Base-by-base conservation (phyloP, 2,329 filamentous ascomycete genomes). In the Fusarium nurragi region DNA sequence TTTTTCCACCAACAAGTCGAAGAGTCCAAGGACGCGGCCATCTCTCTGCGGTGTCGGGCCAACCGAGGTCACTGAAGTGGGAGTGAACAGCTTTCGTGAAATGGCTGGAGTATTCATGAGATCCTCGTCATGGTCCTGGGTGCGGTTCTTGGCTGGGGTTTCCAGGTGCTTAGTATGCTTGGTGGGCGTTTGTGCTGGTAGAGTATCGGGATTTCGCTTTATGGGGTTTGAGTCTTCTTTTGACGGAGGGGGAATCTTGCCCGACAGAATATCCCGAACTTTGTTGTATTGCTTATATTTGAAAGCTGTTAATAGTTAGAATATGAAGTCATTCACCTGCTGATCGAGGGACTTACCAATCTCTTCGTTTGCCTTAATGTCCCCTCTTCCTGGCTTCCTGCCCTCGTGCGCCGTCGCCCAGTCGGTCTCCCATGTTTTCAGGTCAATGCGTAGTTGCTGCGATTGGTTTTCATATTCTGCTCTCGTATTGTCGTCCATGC, bases 1-100 rank as follows among this genome's bases (percentile, higher is more conserved):
- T 38, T 80, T 79, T 54, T 85, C 81, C 23, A 81, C 78, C 9
- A 93, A 78, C 12, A 90, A 77, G 72, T 94, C 92, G 73, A 95
- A 95, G 18, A 95, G 78, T 6, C 92, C 91, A 4, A 95, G 81
- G 1, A 93, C 88, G 19, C 86, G 86, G 25, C 92, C 92, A 74
- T 94, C 90, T 61, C 88, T 87, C 71, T 94, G 92, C 4, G 92
- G 92, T 13, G 92, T 95, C 2, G 92, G 92, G 4, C 90, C 91
- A 60, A 95, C 85, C 1, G 83, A 85, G 6, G 85, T 87, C 4
- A 86, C 85, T 12, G 83, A 80, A 1, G 77, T 77, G 2, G 87
- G 85, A 54, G 85, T 87, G 71, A 89, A 90, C 7, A 89, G 79
- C 56, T 83, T 86, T 26, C 86, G 81, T 34, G 83, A 80, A 39